Base-by-base conservation (phyloP, 768 basidiomycete species). In the Mrakia gelida region DNA sequence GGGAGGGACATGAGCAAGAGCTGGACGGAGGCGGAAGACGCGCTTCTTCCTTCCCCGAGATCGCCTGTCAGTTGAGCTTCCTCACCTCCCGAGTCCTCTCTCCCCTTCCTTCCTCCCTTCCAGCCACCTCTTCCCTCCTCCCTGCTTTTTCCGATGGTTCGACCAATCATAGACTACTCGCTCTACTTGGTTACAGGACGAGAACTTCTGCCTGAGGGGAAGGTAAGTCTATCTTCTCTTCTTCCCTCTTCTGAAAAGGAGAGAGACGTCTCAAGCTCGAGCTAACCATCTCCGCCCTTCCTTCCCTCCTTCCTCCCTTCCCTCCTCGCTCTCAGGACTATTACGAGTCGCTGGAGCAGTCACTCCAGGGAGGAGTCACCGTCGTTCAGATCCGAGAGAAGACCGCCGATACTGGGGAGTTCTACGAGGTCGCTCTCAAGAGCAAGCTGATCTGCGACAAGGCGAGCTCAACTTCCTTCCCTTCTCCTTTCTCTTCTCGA, bases 341-440 rank as follows among this genome's bases (percentile, higher is more conserved):
- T 85, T 86, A 88, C 63, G 86, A 91, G 81, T 90, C 88, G 49
- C 86, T 96, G 73, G 74, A 59, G 32, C 75, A 94, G 93, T 87
- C 94, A 2, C 86, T 96, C 23, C 86, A 89, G 82, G 95, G 95
- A 15, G 95, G 94, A 3, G 94, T 96, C 0, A 94, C 93, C 1
- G 82, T 95, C 68, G 93, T 97, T 7, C 95, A 97, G 84, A 87
- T 96, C 26, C 88, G 94, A 54, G 95, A 98, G 84, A 98, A 98
- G 84, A 84, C 88, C 16, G 84, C 88, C 0, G 93, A 95, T 79
- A 95, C 94, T 0, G 88, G 88, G 32, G 92, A 95, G 92, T 95
- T 96, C 82, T 87, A 94, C 75, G 86, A 89, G 77, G 87, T 95
- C 76, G 94, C 94, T 0, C 82, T 82, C 67, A 85, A 87, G 80